Evolutionary conservation across 331 rosid genomes (phyloP).

Genomic region (Erythrophleum ivorense): DNA sequence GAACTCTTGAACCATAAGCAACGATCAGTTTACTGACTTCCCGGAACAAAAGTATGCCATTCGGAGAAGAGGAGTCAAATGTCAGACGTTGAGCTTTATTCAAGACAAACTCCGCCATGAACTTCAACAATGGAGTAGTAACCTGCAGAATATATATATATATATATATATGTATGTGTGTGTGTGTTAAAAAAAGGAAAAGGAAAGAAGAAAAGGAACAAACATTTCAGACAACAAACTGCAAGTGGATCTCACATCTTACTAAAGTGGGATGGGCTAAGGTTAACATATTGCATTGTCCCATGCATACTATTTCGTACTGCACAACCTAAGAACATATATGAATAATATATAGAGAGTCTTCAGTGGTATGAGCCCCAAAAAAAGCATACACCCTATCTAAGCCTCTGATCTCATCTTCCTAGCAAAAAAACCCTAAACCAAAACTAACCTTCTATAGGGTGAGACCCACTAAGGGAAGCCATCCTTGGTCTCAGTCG

Average conservation of each 20-base stretch:
- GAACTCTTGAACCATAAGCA: constrained; percentile 93
- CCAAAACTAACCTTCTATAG: too few relatives aligned
- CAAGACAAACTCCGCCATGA: constrained; percentile 94
- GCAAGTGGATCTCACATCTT: not conserved
- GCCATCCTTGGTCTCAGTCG: too few relatives aligned
- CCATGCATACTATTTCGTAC: too few relatives aligned
- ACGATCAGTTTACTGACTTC: constrained; percentile 97
- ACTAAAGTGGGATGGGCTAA: not conserved
- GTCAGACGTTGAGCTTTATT: constrained; percentile 99
- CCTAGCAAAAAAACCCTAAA: too few relatives aligned
- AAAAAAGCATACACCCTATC: too few relatives aligned
- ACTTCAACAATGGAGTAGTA: constrained; percentile 93
- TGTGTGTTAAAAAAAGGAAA: not conserved
- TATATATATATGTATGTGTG: too few relatives aligned
- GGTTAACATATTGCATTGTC: not conserved
- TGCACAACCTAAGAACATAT: not conserved
- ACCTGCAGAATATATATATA: constrained; percentile 57
- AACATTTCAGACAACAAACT: constrained; percentile 4
- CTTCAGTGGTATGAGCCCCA: too few relatives aligned
- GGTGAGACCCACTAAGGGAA: too few relatives aligned
- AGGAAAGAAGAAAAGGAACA: not conserved
- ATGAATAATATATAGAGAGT: too few relatives aligned
- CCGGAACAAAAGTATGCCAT: constrained; percentile 98
- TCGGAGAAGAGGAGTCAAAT: constrained; percentile 98
- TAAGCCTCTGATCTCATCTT: too few relatives aligned